These are phyloP conservation scores for Colletotrichum plurivorum DNA, from an alignment of 2,329 filamentous ascomycete species.

Conservation along the genomic window DNA sequence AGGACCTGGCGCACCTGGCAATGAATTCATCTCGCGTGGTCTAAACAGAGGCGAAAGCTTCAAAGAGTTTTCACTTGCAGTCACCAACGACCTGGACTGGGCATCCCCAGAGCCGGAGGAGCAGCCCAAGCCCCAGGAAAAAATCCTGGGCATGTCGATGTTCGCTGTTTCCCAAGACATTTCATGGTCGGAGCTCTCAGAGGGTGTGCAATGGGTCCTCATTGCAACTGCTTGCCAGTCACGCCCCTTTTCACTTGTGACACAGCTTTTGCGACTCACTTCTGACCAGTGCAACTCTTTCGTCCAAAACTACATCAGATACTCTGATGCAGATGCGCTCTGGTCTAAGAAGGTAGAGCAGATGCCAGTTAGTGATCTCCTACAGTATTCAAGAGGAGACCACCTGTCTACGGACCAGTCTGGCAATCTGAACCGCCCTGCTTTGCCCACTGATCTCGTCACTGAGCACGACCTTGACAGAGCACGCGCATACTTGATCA, in stretches of 20 bases:
- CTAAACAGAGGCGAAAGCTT: conserved; percentile 8
- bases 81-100: conserved; percentile 20
- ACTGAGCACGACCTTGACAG: conserved; percentile 36
- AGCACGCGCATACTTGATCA: conserved; percentile 42
- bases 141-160: neutral
- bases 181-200: conserved; percentile 4
- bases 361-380: conserved; percentile 12
- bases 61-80: neutral
- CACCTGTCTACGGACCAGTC: conserved; percentile 33
- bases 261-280: neutral
- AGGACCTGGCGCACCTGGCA: too few species aligned
- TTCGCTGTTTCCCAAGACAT: neutral
- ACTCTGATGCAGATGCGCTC: neutral
- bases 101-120: conserved; percentile 29
- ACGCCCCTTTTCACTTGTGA: neutral
- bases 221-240: conserved; percentile 12
- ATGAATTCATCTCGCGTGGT: neutral
- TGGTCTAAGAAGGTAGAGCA: conserved; percentile 32
- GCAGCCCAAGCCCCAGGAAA: neutral
- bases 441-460: conserved; percentile 44
- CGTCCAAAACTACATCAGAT: conserved; percentile 18
- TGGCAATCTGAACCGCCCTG: conserved; percentile 41
- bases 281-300: conserved; percentile 17
- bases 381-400: conserved; percentile 28
- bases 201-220: conserved; percentile 23